Percentiles rank a stretch among this genome's conserved stretches.
phyloP scores from a whole-genome alignment of 805 yeast genomes.

The Torulaspora franciscae region DNA sequence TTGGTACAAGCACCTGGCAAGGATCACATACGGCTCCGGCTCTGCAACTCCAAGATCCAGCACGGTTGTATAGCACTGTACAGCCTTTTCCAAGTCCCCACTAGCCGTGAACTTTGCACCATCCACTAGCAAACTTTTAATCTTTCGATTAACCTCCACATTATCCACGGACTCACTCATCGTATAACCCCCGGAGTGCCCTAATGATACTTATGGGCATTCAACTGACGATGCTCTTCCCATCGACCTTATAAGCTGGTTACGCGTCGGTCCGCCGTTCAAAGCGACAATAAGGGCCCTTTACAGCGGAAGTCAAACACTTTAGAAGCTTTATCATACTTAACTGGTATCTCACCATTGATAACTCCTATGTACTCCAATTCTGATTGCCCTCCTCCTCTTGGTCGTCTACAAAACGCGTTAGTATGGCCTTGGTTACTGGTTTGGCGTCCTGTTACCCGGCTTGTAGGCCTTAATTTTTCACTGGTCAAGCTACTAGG shows the following conservation, averaged over 20 bases:
- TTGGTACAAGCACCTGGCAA: slow-evolving; percentile 60
- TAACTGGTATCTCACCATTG: too few relatives aligned
- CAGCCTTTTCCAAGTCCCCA: slow-evolving; percentile 63
- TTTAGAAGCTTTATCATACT: too few relatives aligned
- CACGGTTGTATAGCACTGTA: slow-evolving; percentile 65
- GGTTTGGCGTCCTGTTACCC: slow-evolving; percentile 6
- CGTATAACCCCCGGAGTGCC: not conserved
- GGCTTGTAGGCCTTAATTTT: not conserved
- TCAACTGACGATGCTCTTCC: too few relatives aligned
- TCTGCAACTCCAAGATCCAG: slow-evolving; percentile 14
- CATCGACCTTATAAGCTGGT: too few relatives aligned
- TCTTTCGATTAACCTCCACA: slow-evolving; percentile 2
- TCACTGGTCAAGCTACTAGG: slow-evolving; percentile 3
- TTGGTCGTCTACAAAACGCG: not conserved
- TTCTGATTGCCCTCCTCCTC: not conserved
- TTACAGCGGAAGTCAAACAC: too few relatives aligned
- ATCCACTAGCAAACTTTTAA: slow-evolving; percentile 44
- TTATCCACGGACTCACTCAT: slow-evolving; percentile 1
- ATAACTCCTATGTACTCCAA: too few relatives aligned
- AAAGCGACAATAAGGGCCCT: too few relatives aligned
- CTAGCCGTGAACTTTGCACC: slow-evolving; percentile 64
- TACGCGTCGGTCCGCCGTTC: too few relatives aligned
- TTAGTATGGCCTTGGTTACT: not conserved
- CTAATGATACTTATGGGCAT: too few relatives aligned
- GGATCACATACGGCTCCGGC: slow-evolving; percentile 10